Evolutionary conservation across 495 filamentous ascomycete genomes (phyloP).

Genomic region (Tetracladium marchalianum): DNA sequence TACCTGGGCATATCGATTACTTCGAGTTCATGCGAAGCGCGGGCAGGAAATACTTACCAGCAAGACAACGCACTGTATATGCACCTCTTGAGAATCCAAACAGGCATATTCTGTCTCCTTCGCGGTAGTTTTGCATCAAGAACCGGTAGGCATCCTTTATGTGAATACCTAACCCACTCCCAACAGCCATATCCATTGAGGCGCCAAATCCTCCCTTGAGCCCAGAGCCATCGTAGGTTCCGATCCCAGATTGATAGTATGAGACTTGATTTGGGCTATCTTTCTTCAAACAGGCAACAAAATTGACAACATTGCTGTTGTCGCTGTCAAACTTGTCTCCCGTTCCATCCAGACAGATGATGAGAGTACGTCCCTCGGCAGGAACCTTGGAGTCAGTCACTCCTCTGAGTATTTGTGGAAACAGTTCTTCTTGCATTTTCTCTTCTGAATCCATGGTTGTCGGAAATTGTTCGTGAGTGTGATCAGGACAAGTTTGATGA

Average conservation of each 20-base stretch:
- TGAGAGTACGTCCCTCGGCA: conserved; percentile 21
- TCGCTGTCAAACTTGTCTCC: conserved; percentile 31
- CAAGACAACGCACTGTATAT: conserved; percentile 27
- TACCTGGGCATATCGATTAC: conserved; percentile 9
- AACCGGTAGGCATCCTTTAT: conserved; percentile 31
- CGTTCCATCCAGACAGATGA: conserved; percentile 32
- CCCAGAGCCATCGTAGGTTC: conserved; percentile 28
- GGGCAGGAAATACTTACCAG: background rate
- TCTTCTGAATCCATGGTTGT: background rate
- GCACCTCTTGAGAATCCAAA: conserved; percentile 31
- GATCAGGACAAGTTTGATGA: background rate
- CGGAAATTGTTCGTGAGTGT: background rate
- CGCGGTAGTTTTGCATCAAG: conserved; percentile 28
- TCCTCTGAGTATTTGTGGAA: conserved; percentile 23
- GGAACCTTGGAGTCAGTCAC: conserved; percentile 16
- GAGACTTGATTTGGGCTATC: conserved; percentile 24
- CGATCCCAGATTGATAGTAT: conserved; percentile 33
- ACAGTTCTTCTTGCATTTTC: background rate
- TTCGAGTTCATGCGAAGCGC: too few species aligned
- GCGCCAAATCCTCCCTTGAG: conserved; percentile 24
- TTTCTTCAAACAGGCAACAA: conserved; percentile 31
- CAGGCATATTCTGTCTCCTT: conserved; percentile 29
- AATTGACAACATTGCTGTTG: conserved; percentile 32
- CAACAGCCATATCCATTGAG: conserved; percentile 28
- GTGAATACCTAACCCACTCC: conserved; percentile 27